Base-by-base conservation (phyloP, 495 filamentous ascomycete genomes). In the Cairneyella variabilis region DNA sequence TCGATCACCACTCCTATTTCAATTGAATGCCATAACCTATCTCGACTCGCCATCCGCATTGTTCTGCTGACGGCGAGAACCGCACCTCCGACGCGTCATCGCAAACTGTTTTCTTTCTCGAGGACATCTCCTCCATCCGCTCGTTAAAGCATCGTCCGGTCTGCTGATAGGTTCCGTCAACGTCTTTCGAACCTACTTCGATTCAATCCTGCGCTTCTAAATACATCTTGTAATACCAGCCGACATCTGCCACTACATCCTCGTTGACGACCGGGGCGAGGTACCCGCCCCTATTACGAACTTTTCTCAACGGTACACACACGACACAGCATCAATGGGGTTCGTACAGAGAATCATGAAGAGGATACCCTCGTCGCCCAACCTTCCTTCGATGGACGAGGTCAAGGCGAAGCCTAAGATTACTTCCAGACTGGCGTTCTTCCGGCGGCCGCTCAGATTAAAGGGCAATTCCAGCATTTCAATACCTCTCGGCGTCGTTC, bases 381-480 rank as follows among this genome's bases (percentile, higher is more conserved):
- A 59, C 40, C 55, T 66, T 30, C 58, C 68, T 9, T 66, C 65
- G 39, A 65, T 77, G 37, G 75, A 76, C 18, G 63, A 74, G 16
- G 44, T 41, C 32, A 61, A 61, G 53, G 38, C 68, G 32, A 76
- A 74, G 50, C 67, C 74, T 48, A 79, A 79, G 64, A 60, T 52
- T 53, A 58, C 59, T 43, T 64, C 59, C 46, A 73, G 76, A 51
- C 82, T 96, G 70, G 87, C 89, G 56, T 93, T 97, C 69, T 86
- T 98, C 69, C 78, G 84, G 59, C 80, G 88, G 67, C 89, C 91
- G 34, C 85, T 98, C 71, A 86, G 93, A 61, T 76, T 98, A 80
- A 88, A 86, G 75, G 89, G 90, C 68, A 96, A 95, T 69, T 96
- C 90, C 53, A 88, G 85, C 60, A 85, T 97, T 71, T 95, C 93